Evolutionary conservation across 2,329 filamentous ascomycete genomes (phyloP).

Genomic region (Fusarium sp.): DNA sequence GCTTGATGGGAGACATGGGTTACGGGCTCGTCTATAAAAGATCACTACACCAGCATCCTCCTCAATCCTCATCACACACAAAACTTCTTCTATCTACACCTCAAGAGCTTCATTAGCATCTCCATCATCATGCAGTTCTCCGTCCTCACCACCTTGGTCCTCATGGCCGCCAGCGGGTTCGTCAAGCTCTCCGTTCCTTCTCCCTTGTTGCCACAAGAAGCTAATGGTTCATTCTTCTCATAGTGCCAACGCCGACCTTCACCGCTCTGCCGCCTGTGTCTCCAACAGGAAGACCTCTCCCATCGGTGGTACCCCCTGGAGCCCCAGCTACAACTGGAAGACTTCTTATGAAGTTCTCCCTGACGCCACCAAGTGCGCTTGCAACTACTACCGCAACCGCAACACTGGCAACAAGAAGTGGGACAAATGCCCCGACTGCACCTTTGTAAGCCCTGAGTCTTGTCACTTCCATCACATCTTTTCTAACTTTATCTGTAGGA

Average conservation of each 20-base stretch:
- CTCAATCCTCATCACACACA: background rate
- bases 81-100: background rate
- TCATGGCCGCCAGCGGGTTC: background rate
- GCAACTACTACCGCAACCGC: constrained; percentile 3
- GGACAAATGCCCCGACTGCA: constrained; percentile 14
- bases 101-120: background rate
- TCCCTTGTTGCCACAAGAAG: background rate
- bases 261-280: background rate
- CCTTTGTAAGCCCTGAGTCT: background rate
- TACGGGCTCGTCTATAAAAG: background rate
- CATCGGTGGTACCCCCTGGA: constrained; percentile 17
- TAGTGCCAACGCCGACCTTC: background rate
- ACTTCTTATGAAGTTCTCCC: constrained; percentile 9
- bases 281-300: constrained; percentile 7
- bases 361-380: constrained; percentile 7
- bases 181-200: background rate
- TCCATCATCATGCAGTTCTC: background rate
- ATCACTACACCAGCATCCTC: background rate
- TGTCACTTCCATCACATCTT: background rate
- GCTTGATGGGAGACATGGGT: background rate
- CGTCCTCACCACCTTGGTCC: background rate
- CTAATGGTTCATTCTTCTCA: background rate
- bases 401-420: constrained; percentile 10
- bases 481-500: background rate
- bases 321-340: constrained; percentile 10